These are phyloP conservation scores for Mrakia frigida DNA, from an alignment of 768 basidiomycete genomes.

Conservation along the genomic window DNA sequence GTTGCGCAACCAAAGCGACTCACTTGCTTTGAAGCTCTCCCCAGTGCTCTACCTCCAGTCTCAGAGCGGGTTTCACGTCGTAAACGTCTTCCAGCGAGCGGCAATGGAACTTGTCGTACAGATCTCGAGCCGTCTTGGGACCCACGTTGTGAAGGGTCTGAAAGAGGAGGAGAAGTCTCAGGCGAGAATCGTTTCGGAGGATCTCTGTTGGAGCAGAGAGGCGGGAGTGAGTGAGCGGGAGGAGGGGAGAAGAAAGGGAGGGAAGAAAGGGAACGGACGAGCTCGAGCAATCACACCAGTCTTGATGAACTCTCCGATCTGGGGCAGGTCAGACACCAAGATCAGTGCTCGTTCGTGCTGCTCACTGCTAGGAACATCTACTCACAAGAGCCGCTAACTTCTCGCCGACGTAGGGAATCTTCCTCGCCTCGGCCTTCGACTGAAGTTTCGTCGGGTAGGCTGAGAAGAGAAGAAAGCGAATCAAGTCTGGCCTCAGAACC, in stretches of 20 bases:
- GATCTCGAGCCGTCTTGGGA: constrained; percentile 58
- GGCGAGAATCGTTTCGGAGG: constrained; percentile 53
- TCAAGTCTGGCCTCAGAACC: background rate
- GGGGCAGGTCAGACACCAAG: background rate
- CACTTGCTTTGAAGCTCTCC: constrained; percentile 52
- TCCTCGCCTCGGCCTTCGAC: constrained; percentile 30
- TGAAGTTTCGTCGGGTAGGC: constrained; percentile 45
- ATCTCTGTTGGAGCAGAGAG: constrained; percentile 46
- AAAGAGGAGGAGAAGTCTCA: constrained; percentile 56
- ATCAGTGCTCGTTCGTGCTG: too few relatives aligned
- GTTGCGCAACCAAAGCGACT: constrained; percentile 30
- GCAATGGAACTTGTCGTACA: constrained; percentile 58
- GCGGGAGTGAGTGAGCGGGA: background rate
- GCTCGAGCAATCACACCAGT: background rate
- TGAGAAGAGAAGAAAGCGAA: constrained; percentile 37
- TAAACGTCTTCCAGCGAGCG: constrained; percentile 62
- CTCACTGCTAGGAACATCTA: background rate
- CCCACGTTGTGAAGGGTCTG: constrained; percentile 68
- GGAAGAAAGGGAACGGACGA: background rate
- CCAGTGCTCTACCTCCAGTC: constrained; percentile 57
- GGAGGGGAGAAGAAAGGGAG: background rate
- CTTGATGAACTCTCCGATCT: constrained; percentile 60
- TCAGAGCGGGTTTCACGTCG: constrained; percentile 45
- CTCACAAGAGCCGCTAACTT: constrained; percentile 46
- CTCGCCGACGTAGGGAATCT: constrained; percentile 46